Conservation (phyloP, 2,329 filamentous ascomycete species). For the Nothomitra cinnamomea region DNA sequence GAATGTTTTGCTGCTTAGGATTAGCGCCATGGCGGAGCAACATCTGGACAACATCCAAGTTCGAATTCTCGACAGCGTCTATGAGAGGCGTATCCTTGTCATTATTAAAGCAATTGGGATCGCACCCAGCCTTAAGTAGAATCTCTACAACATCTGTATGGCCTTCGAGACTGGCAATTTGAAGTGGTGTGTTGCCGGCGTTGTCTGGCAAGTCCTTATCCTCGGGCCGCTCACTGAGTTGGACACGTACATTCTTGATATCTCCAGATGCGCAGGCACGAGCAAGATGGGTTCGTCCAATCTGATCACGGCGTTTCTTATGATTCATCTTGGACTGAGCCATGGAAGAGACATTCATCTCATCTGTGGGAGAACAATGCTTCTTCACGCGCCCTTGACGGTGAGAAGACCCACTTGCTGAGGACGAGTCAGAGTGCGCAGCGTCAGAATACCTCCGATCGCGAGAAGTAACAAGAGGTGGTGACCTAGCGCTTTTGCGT, state of each 20-base stretch:
- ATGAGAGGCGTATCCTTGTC: constrained; percentile 87
- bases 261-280: constrained; percentile 77
- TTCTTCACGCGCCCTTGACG: constrained; percentile 19
- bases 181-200: constrained; percentile 87
- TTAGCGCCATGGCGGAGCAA: constrained; percentile 79
- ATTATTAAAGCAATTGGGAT: constrained; percentile 59
- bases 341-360: constrained; percentile 23
- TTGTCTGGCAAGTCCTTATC: constrained; percentile 84
- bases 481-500: neutral
- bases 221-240: constrained; percentile 62
- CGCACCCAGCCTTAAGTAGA: constrained; percentile 68
- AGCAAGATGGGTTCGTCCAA: constrained; percentile 80
- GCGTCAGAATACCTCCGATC: constrained; percentile 40
- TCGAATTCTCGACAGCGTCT: constrained; percentile 91
- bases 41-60: constrained; percentile 72
- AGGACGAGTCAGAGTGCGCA: constrained; percentile 46
- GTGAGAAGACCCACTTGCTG: constrained; percentile 41
- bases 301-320: constrained; percentile 81
- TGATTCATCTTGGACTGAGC: constrained; percentile 56
- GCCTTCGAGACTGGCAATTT: constrained; percentile 81
- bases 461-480: constrained; percentile 7
- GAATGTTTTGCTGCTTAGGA: constrained; percentile 77
- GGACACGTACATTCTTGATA: constrained; percentile 57
- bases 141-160: constrained; percentile 76
- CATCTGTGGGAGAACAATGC: neutral